phyloP scores from a whole-genome alignment of 305 asterid genomes.

The Solanum hybrid region DNA sequence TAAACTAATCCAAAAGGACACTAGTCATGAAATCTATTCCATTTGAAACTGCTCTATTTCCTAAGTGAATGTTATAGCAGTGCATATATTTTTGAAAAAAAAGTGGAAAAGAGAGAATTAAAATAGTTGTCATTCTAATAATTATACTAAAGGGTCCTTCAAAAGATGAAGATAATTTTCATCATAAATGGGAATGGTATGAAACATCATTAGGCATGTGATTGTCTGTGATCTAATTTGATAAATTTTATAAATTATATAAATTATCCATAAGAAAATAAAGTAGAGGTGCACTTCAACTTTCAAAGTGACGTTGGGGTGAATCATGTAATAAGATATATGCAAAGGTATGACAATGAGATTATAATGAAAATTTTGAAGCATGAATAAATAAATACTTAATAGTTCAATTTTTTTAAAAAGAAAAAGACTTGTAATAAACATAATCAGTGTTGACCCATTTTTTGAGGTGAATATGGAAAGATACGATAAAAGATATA shows the following conservation, averaged over 20 bases:
- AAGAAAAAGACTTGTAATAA: neutral
- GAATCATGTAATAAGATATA: neutral
- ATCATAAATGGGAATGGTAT: neutral
- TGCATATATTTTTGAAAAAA: neutral
- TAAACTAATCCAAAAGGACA: neutral
- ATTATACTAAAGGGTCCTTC: neutral
- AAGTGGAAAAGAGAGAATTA: neutral
- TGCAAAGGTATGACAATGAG: neutral
- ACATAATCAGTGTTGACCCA: neutral
- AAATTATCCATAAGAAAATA: too few species aligned
- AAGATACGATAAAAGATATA: too few species aligned
- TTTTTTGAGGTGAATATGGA: neutral
- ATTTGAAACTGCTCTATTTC: neutral
- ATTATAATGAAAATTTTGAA: too few species aligned
- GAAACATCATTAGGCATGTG: neutral
- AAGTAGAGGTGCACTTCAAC: neutral
- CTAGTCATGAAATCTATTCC: neutral
- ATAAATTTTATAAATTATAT: too few species aligned
- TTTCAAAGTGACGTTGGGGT: neutral
- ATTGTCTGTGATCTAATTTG: neutral
- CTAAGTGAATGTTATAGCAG: neutral
- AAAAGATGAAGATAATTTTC: neutral
- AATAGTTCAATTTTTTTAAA: neutral
- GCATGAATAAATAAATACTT: neutral
- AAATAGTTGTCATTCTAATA: neutral